These are phyloP conservation scores for Ogataea thermomethanolica DNA, from an alignment of 805 yeast genomes.

Conservation along the genomic window DNA sequence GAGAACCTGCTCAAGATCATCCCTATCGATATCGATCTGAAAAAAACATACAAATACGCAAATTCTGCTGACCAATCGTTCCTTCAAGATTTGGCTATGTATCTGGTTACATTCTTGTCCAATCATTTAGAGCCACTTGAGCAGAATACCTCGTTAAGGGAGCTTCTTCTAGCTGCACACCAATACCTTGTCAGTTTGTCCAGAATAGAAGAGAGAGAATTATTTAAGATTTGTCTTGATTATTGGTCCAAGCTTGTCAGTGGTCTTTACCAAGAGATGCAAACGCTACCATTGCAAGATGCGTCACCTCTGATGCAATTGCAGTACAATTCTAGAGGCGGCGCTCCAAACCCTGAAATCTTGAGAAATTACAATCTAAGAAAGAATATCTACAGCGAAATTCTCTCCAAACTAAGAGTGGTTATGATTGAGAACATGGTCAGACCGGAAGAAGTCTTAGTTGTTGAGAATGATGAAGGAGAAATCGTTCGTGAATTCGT, in stretches of 20 bases:
- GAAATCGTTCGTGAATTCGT: conserved; percentile 97
- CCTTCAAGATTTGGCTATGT: conserved; percentile 92
- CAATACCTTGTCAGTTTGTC: conserved; percentile 80
- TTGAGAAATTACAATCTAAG: conserved; percentile 79
- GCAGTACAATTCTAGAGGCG: conserved; percentile 48
- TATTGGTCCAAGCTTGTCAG: conserved; percentile 90
- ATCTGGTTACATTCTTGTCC: conserved; percentile 76
- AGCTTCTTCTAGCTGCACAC: conserved; percentile 67
- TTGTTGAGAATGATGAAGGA: conserved; percentile 98
- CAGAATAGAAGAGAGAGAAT: conserved; percentile 89
- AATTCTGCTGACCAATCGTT: conserved; percentile 86
- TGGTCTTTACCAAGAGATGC: conserved; percentile 80
- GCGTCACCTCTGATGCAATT: conserved; percentile 76
- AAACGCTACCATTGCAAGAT: conserved; percentile 68
- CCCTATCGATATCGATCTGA: conserved; percentile 71
- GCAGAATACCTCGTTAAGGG: conserved; percentile 44
- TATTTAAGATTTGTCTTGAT: conserved; percentile 92
- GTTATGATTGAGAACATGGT: conserved; percentile 98
- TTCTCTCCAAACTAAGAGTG: conserved; percentile 78
- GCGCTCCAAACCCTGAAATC: conserved; percentile 82
- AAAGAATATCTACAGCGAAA: conserved; percentile 74
- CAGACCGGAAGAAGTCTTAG: conserved; percentile 94
- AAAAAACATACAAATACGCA: conserved; percentile 68
- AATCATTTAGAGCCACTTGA: conserved; percentile 71
- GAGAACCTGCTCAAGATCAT: conserved; percentile 64